Base-by-base conservation (phyloP, 257 asterid species). In the Plantago elongata region DNA sequence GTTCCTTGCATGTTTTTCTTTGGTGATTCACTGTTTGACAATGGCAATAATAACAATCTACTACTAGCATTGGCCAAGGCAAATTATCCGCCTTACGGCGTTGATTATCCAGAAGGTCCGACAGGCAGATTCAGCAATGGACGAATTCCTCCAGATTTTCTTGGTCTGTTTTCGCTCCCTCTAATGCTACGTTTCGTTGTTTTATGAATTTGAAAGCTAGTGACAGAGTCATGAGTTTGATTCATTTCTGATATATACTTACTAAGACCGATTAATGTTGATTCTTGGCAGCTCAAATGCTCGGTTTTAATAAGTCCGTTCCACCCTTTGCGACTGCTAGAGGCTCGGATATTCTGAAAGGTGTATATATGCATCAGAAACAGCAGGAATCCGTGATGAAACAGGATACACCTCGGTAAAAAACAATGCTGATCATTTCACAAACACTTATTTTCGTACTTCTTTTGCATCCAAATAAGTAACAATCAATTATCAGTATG, bases 361-460 rank as follows among this genome's bases (percentile, higher is more conserved):
- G 89, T 5, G 79, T 77, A 4, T 80, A 83, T 83, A 83, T 65
- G 89, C 76, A 9, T 83, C 89, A 1, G 86, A 77, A 6, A 73
- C 54, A 7, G 77, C 76, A 0, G 89, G 89, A 69, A 75, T 83
- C 40, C 79, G 68, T 7, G 71, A 73, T 1, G 66, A 69, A 3
- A n/a, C 84, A 0, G 84, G 79, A 60, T n/a, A 5, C 8, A 10
- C 14, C 10, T 6, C 56, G 79, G 89, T 76, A 67, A 50, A 60
- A 27, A 37, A 45, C 11, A 57, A 27, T 8, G 17, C 18, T 1
- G 13, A 10, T 11, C 2, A 1, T 5, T 40, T 49, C 5, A 11
- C 13, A 16, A 10, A 22, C 18, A 18, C 48, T 2, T 3, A 3
- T 9, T 45, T 8, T 45, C 13, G 3, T 45, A 45, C 1, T 2